phyloP scores from a whole-genome alignment of 202 grass and related monocot genomes.

The Panicum virgatum region DNA sequence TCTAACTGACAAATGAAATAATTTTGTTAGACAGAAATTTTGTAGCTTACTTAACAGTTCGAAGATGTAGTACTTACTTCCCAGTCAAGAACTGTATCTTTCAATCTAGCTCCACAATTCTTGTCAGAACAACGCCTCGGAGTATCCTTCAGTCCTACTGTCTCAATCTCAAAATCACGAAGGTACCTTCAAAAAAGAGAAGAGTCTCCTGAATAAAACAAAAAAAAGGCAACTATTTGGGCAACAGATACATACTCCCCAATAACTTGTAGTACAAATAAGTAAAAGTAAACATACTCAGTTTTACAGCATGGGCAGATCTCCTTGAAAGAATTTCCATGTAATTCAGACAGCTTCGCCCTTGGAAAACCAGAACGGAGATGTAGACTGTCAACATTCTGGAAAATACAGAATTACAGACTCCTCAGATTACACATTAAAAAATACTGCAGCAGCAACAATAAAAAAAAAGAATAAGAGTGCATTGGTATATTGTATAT shows the following conservation, averaged over 20 bases:
- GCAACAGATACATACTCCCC: neutral
- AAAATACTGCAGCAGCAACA: neutral
- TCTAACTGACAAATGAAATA: slow-evolving; percentile 25
- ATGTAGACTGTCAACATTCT: slow-evolving; percentile 98
- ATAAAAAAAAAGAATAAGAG: neutral
- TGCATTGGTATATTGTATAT: neutral
- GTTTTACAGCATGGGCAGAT: slow-evolving; percentile 79
- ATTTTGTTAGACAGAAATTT: neutral
- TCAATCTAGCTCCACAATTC: slow-evolving; percentile 76
- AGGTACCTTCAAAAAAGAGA: slow-evolving; percentile 69
- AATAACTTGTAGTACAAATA: slow-evolving; percentile 25
- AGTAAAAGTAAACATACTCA: slow-evolving; percentile 75
- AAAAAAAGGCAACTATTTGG: slow-evolving; percentile 11
- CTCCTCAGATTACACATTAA: slow-evolving; percentile 26
- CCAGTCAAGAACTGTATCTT: slow-evolving; percentile 98
- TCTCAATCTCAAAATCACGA: slow-evolving; percentile 98
- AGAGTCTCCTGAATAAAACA: slow-evolving; percentile 27
- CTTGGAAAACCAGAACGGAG: slow-evolving; percentile 89
- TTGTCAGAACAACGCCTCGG: slow-evolving; percentile 77
- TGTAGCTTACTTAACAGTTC: slow-evolving; percentile 21
- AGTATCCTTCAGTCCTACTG: slow-evolving; percentile 93
- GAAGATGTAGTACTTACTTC: slow-evolving; percentile 55
- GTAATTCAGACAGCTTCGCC: slow-evolving; percentile 80
- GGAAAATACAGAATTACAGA: slow-evolving; percentile 37
- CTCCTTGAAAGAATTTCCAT: slow-evolving; percentile 97